A percentile compares a stretch with the other conserved stretches of the same genome.
These are phyloP conservation scores for Talaromyces sp. DNA, from an alignment of 2,329 filamentous ascomycete genomes.

Conservation along the genomic window DNA sequence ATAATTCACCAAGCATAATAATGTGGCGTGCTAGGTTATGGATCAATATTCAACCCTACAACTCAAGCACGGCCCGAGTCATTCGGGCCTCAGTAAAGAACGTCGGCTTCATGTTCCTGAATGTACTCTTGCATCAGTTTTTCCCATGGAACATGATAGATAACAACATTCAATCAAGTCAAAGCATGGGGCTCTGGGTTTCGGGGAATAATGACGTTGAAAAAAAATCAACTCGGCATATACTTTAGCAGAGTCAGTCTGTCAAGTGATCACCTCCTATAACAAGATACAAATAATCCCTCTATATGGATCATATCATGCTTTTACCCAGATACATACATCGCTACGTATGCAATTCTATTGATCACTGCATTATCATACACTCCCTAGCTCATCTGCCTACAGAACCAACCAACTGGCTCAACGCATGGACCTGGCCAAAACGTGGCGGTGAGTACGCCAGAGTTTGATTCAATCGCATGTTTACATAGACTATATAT, in stretches of 20 bases:
- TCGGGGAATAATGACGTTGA: not conserved
- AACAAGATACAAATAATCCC: not conserved
- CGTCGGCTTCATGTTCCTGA: not conserved
- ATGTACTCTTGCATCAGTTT: not conserved
- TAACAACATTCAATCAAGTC: not conserved
- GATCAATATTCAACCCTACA: not conserved
- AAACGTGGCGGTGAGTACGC: slow-evolving; percentile 8
- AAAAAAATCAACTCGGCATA: not conserved
- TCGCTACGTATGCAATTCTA: too few species aligned
- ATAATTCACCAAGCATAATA: not conserved
- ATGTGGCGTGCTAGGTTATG: not conserved
- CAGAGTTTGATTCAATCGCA: not conserved
- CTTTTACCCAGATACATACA: not conserved
- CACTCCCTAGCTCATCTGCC: not conserved
- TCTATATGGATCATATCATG: not conserved
- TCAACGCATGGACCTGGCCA: not conserved
- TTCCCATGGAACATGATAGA: not conserved
- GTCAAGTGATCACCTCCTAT: not conserved
- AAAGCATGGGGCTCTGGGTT: not conserved
- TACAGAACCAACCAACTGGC: not conserved
- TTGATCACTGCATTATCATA: not conserved
- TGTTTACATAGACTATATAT: not conserved
- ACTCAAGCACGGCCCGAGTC: not conserved
- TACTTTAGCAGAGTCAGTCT: not conserved
- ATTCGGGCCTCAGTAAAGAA: not conserved